Conservation (phyloP, 768 basidiomycete species). For the Xanthoconium purpureum region DNA sequence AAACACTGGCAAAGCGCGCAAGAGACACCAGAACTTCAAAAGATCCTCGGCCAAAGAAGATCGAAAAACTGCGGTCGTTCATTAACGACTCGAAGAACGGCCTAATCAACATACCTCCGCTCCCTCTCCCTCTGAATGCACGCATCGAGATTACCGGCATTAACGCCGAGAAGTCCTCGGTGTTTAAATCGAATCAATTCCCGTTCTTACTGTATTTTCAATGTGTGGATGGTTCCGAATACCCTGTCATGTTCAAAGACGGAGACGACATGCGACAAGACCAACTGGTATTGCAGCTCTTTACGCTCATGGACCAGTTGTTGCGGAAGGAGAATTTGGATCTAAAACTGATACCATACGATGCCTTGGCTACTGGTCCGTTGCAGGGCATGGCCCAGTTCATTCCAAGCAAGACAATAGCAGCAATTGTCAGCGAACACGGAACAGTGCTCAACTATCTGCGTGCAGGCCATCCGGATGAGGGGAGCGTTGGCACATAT, state of each 20-base stretch:
- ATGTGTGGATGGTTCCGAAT: conserved; percentile 79
- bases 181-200: conserved; percentile 96
- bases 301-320: conserved; percentile 95
- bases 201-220: conserved; percentile 91
- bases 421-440: conserved; percentile 90
- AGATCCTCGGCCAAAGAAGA: conserved; percentile 94
- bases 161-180: conserved; percentile 85
- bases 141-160: conserved; percentile 81
- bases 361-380: conserved; percentile 88
- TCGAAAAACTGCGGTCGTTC: conserved; percentile 86
- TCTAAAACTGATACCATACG: conserved; percentile 85
- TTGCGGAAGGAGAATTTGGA: conserved; percentile 94
- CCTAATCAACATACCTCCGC: conserved; percentile 70
- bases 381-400: conserved; percentile 96
- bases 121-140: conserved; percentile 93
- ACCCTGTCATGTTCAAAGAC: conserved; percentile 96
- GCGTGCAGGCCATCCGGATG: conserved; percentile 83
- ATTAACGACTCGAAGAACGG: conserved; percentile 84
- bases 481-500: conserved; percentile 90
- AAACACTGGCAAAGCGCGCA: conserved; percentile 80
- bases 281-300: conserved; percentile 96
- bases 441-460: conserved; percentile 87
- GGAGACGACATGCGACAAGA: conserved; percentile 99
- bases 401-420: conserved; percentile 93
- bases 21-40: conserved; percentile 86